Conservation (phyloP, 2,329 filamentous ascomycete genomes). For the Stemphylium vesicarium region DNA sequence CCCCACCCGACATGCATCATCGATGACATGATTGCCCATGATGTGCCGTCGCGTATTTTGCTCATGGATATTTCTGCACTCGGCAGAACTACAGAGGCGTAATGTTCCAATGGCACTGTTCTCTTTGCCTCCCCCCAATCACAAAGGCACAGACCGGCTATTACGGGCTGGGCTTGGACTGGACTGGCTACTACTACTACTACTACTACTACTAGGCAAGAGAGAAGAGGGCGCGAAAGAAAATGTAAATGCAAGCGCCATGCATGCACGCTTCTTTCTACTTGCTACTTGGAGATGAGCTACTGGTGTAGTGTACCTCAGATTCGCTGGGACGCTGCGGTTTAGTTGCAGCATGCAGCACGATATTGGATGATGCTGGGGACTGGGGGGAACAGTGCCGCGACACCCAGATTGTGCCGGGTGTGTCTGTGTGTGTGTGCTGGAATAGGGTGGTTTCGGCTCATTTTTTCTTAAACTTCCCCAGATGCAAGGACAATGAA, state of each 20-base stretch:
- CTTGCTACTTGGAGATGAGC: slow-evolving; percentile 2
- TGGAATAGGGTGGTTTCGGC: no score
- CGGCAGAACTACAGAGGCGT: background rate
- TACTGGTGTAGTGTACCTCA: slow-evolving; percentile 2
- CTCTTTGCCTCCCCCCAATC: no score
- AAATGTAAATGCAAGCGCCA: background rate
- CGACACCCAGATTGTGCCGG: background rate
- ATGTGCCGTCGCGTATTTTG: background rate
- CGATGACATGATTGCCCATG: slow-evolving; percentile 12
- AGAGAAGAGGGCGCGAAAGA: no score
- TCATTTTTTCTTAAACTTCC: no score
- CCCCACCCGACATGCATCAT: background rate
- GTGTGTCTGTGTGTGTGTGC: background rate
- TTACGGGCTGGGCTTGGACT: background rate
- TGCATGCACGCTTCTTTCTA: slow-evolving; percentile 5
- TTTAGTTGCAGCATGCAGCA: slow-evolving; percentile 8
- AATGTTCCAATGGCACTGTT: no score
- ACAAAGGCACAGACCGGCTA: background rate
- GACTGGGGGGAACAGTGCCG: background rate
- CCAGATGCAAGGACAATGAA: background rate
- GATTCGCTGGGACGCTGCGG: slow-evolving; percentile 7
- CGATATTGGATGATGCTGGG: slow-evolving; percentile 4
- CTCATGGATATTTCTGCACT: background rate
- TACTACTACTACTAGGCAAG: slow-evolving; percentile 4
- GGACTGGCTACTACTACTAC: background rate